A percentile compares a stretch with the other conserved stretches of the same genome.
phyloP scores from a whole-genome alignment of 1,284 basidiomycete species.

The Inonotus hispidus region DNA sequence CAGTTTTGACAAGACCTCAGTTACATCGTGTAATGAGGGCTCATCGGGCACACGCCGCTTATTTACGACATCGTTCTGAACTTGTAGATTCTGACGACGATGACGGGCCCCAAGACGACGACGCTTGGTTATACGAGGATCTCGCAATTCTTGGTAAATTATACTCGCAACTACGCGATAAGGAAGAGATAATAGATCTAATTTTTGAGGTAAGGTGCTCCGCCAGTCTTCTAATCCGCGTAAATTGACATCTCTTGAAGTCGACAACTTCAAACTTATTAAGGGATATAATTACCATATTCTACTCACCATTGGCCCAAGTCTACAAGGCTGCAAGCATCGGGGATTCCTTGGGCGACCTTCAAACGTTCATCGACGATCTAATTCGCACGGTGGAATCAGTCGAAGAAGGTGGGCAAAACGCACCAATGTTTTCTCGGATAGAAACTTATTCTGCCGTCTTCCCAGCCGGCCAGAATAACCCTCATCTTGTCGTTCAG shows the following conservation, averaged over 20 bases:
- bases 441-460: background rate
- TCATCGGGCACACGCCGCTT: constrained; percentile 71
- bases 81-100: constrained; percentile 86
- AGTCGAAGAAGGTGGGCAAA: constrained; percentile 79
- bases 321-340: constrained; percentile 98
- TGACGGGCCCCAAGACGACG: constrained; percentile 86
- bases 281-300: constrained; percentile 99
- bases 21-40: constrained; percentile 75
- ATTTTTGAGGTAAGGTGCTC: constrained; percentile 79
- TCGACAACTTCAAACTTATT: constrained; percentile 92
- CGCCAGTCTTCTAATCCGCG: background rate
- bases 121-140: constrained; percentile 94
- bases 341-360: constrained; percentile 85
- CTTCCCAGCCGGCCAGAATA: constrained; percentile 68
- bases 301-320: constrained; percentile 96
- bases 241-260: constrained; percentile 34
- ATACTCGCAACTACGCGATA: constrained; percentile 78
- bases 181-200: constrained; percentile 89
- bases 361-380: constrained; percentile 95
- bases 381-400: constrained; percentile 92
- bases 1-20: constrained; percentile 67
- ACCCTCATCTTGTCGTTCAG: constrained; percentile 85
- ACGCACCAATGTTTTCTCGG: constrained; percentile 2
- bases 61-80: constrained; percentile 56
- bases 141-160: constrained; percentile 74